phyloP scores from a whole-genome alignment of 2,329 filamentous ascomycete species.

The Talaromyces verruculosus region DNA sequence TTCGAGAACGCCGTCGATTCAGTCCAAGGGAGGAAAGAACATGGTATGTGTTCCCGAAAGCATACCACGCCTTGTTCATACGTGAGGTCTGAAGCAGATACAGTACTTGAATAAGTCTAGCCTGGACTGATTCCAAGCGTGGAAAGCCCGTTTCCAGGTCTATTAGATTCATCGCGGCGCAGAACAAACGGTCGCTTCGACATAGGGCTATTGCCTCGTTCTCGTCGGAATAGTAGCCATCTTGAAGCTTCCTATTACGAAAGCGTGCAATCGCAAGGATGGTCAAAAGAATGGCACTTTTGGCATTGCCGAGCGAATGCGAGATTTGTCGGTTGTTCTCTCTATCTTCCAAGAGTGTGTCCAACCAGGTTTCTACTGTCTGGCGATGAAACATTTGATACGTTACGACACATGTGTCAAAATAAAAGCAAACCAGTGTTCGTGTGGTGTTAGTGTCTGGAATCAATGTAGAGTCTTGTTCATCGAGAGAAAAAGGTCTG shows the following conservation, averaged over 20 bases:
- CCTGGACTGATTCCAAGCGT: constrained; percentile 26
- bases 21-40: constrained; percentile 37
- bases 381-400: constrained; percentile 4
- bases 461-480: neutral
- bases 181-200: constrained; percentile 17
- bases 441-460: neutral
- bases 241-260: constrained; percentile 28
- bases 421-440: constrained; percentile 20
- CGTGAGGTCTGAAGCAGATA: constrained; percentile 40
- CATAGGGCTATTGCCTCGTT: neutral
- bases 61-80: constrained; percentile 41
- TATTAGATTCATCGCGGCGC: constrained; percentile 32
- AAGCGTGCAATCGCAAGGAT: constrained; percentile 54
- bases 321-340: constrained; percentile 16
- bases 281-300: constrained; percentile 48
- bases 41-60: constrained; percentile 39
- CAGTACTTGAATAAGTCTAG: constrained; percentile 29
- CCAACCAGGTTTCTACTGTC: constrained; percentile 4
- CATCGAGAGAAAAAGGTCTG: neutral
- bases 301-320: constrained; percentile 43
- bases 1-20: constrained; percentile 23
- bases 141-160: constrained; percentile 32
- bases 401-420: constrained; percentile 9
- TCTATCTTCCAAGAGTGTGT: constrained; percentile 4
- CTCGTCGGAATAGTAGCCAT: neutral